phyloP scores from a whole-genome alignment of 1,139 yeast genomes.

The Blastobotrys indianensis region DNA sequence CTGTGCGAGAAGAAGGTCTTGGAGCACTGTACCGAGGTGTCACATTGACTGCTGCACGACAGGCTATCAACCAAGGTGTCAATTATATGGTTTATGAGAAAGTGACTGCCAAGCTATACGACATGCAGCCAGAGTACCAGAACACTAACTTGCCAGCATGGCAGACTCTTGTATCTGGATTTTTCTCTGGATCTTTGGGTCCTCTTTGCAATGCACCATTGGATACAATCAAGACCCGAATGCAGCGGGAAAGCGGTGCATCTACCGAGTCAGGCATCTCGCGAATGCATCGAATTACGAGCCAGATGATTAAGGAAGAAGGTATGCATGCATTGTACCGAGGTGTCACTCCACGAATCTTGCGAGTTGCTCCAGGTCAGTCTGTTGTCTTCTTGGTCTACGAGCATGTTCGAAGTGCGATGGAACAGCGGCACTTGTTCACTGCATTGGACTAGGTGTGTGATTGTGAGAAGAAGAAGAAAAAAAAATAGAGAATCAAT shows the following conservation, averaged over 20 bases:
- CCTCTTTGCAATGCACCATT: slow-evolving; percentile 97
- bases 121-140: slow-evolving; percentile 49
- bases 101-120: slow-evolving; percentile 64
- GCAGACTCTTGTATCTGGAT: slow-evolving; percentile 90
- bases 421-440: slow-evolving; percentile 46
- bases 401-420: slow-evolving; percentile 71
- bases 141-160: slow-evolving; percentile 71
- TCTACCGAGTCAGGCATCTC: slow-evolving; percentile 66
- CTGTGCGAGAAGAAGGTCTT: slow-evolving; percentile 87
- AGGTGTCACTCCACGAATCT: slow-evolving; percentile 97
- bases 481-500: neutral
- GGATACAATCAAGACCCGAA: slow-evolving; percentile 94
- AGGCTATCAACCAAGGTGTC: slow-evolving; percentile 97
- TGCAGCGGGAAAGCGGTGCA: slow-evolving; percentile 78
- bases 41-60: slow-evolving; percentile 92
- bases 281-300: slow-evolving; percentile 76
- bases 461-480: neutral
- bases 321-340: slow-evolving; percentile 84
- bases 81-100: slow-evolving; percentile 93
- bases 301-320: slow-evolving; percentile 78
- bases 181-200: slow-evolving; percentile 93
- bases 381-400: slow-evolving; percentile 97
- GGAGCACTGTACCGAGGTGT: slow-evolving; percentile 91
- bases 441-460: slow-evolving; percentile 4
- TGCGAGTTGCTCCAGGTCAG: slow-evolving; percentile 99